Evolutionary conservation across 192 early-diverging fungal genomes (phyloP).

Genomic region (Helicostylum pulchrum): DNA sequence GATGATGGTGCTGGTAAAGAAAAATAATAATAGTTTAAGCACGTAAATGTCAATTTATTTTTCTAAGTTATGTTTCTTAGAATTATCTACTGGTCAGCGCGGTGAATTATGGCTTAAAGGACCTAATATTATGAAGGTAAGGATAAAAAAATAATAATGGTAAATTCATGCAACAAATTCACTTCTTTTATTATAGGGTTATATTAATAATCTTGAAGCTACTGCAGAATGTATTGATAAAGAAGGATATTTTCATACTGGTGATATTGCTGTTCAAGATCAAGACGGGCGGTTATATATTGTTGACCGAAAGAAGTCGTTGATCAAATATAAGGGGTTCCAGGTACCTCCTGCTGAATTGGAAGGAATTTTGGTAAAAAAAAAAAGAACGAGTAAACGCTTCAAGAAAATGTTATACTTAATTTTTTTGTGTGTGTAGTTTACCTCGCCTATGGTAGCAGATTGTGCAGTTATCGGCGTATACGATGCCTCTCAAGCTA

Average conservation of each 20-base stretch:
- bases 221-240: slow-evolving; percentile 67
- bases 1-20: slow-evolving; percentile 56
- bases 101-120: slow-evolving; percentile 48
- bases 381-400: no score
- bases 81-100: slow-evolving; percentile 46
- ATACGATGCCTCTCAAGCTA: slow-evolving; percentile 59
- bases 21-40: no score
- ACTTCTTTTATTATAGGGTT: slow-evolving; percentile 44
- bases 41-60: no score
- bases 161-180: no score
- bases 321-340: slow-evolving; percentile 87
- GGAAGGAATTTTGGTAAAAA: slow-evolving; percentile 49
- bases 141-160: background rate
- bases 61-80: slow-evolving; percentile 14
- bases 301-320: slow-evolving; percentile 71
- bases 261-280: slow-evolving; percentile 75
- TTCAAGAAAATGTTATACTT: background rate
- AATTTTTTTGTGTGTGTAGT: slow-evolving; percentile 21
- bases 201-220: slow-evolving; percentile 75
- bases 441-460: slow-evolving; percentile 65
- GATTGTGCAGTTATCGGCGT: slow-evolving; percentile 70
- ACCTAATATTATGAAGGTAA: slow-evolving; percentile 82
- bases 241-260: slow-evolving; percentile 80
- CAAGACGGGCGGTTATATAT: slow-evolving; percentile 53
- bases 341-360: slow-evolving; percentile 86